Evolutionary conservation across 441 rosid genomes (phyloP).

Genomic region (Gossypium trilobum): DNA sequence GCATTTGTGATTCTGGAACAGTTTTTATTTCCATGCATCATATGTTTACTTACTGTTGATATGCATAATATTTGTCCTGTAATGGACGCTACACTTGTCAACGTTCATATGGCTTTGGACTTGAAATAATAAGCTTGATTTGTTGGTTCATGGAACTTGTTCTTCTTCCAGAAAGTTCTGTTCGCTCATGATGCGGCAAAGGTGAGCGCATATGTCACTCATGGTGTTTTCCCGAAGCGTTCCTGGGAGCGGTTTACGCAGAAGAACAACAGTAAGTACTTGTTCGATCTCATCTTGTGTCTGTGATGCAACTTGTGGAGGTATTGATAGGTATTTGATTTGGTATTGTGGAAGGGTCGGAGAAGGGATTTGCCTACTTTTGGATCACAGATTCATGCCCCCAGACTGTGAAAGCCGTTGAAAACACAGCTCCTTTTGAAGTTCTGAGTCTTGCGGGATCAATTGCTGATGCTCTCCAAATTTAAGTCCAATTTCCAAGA

Average conservation of each 20-base stretch:
- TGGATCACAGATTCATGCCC: conserved; percentile 99
- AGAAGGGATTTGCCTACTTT: conserved; percentile 62
- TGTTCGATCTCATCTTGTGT: not conserved
- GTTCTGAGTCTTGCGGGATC: conserved; percentile 83
- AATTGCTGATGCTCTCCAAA: conserved; percentile 78
- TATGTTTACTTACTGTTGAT: too few relatives aligned
- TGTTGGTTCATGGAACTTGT: not conserved
- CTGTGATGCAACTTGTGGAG: not conserved
- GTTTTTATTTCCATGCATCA: too few relatives aligned
- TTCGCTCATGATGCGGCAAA: conserved; percentile 79
- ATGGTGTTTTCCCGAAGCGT: conserved; percentile 79
- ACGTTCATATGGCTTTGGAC: not conserved
- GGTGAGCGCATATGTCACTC: conserved; percentile 94
- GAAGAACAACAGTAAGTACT: conserved; percentile 43
- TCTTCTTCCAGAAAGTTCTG: conserved; percentile 64
- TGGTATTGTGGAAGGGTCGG: conserved; percentile 26
- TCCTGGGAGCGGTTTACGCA: conserved; percentile 82
- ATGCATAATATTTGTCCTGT: not conserved
- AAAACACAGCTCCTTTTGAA: conserved; percentile 69
- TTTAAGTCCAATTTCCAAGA: conserved; percentile 23
- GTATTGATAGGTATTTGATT: conserved; percentile 8
- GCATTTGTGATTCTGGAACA: too few relatives aligned
- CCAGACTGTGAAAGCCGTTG: conserved; percentile 62
- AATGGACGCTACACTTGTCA: not conserved
- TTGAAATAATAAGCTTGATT: not conserved